Conservation (phyloP, 495 filamentous ascomycete species). For the Trichoderma virens region DNA sequence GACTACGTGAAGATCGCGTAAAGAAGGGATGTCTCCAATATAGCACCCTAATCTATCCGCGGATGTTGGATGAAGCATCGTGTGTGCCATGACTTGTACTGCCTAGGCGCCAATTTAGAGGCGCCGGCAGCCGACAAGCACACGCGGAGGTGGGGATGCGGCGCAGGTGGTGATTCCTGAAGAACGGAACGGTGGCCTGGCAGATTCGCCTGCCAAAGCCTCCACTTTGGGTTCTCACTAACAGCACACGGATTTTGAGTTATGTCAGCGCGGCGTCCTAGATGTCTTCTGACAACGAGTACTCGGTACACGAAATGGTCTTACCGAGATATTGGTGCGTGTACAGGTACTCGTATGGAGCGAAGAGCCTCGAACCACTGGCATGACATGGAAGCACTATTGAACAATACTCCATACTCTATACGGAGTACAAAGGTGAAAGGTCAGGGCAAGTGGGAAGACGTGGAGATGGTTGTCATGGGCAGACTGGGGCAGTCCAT, state of each 20-base stretch:
- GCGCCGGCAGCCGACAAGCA: background rate
- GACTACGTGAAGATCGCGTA: background rate
- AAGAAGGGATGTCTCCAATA: background rate
- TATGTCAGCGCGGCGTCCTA: no score
- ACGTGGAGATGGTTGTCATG: background rate
- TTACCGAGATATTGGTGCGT: background rate
- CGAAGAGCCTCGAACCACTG: background rate
- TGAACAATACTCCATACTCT: background rate
- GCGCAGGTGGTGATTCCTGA: background rate
- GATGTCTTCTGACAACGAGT: no score
- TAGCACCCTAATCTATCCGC: background rate
- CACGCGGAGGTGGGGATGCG: background rate
- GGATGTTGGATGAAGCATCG: background rate
- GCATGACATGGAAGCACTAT: background rate
- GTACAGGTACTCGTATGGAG: no score
- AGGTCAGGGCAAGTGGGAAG: background rate
- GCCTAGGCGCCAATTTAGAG: background rate
- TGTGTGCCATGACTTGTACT: background rate
- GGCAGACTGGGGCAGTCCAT: background rate
- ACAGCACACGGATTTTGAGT: no score
- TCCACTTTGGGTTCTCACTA: background rate
- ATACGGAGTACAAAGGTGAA: background rate
- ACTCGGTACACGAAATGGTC: background rate
- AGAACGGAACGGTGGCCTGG: background rate
- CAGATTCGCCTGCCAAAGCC: background rate